Evolutionary conservation across 2,329 filamentous ascomycete genomes (phyloP).

Genomic region (Epichloe uncinata): DNA sequence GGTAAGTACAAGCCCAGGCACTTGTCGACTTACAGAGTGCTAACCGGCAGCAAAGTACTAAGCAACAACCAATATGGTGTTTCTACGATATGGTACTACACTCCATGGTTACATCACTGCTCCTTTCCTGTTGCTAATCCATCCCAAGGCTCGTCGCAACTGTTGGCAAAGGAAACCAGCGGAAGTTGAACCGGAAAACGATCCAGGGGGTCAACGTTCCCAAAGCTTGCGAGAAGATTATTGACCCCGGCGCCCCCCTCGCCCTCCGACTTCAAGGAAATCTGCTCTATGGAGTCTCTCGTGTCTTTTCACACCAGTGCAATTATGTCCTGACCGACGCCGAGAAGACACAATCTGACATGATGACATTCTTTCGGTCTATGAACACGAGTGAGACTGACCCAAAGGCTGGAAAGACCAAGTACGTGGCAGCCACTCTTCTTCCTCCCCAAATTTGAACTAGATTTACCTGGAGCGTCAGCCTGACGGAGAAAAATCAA

Average conservation of each 20-base stretch:
- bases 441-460: not conserved
- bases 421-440: slow-evolving; percentile 38
- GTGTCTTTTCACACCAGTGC: slow-evolving; percentile 80
- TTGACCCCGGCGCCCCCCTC: slow-evolving; percentile 63
- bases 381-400: slow-evolving; percentile 48
- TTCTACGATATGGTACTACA: slow-evolving; percentile 78
- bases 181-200: slow-evolving; percentile 68
- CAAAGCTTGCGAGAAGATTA: slow-evolving; percentile 81
- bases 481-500: not conserved
- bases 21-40: not conserved
- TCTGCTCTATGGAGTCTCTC: slow-evolving; percentile 71
- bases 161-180: slow-evolving; percentile 58
- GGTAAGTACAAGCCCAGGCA: slow-evolving; percentile 37
- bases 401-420: slow-evolving; percentile 54
- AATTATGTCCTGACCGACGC: slow-evolving; percentile 73
- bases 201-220: slow-evolving; percentile 80
- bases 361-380: slow-evolving; percentile 52
- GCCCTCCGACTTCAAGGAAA: slow-evolving; percentile 82
- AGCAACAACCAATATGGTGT: slow-evolving; percentile 82
- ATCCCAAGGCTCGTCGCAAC: slow-evolving; percentile 73
- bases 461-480: too few species aligned
- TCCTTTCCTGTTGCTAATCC: not conserved
- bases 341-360: slow-evolving; percentile 58
- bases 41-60: slow-evolving; percentile 47
- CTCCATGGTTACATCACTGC: too few species aligned